Percentiles rank a stretch among this genome's conserved stretches.
Conservation (phyloP, 257 asterid genomes). For the Paulownia fortunei region DNA sequence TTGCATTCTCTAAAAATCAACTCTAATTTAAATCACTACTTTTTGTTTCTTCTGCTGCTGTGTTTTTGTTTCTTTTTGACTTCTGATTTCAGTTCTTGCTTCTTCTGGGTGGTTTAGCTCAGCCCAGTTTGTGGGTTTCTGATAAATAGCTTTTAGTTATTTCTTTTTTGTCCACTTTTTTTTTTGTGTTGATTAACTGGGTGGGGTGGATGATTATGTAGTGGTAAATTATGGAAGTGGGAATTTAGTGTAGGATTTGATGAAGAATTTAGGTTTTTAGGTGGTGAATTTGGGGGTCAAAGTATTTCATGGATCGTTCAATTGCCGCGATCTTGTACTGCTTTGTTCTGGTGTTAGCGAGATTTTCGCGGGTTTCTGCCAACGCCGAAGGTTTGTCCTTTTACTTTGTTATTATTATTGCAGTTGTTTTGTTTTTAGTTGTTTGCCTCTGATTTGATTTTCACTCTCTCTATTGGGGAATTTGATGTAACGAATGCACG, state of each 20-base stretch:
- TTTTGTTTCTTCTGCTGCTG: slow-evolving; percentile 16
- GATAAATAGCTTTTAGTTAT: background rate
- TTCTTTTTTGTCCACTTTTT: background rate
- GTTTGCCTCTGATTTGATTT: background rate
- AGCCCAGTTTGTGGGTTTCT: background rate
- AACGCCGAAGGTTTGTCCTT: slow-evolving; percentile 80
- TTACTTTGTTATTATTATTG: background rate
- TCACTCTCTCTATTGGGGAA: slow-evolving; percentile 10
- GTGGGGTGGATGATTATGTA: slow-evolving; percentile 27
- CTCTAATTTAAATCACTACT: slow-evolving; percentile 22
- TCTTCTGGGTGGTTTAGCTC: slow-evolving; percentile 15
- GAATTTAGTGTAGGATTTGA: slow-evolving; percentile 31
- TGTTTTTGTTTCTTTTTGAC: background rate
- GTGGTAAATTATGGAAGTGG: slow-evolving; percentile 25
- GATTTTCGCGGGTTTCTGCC: slow-evolving; percentile 55
- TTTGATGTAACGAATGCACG: slow-evolving; percentile 32
- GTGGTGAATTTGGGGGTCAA: slow-evolving; percentile 29
- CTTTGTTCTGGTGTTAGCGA: slow-evolving; percentile 45
- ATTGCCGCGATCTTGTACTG: slow-evolving; percentile 52
- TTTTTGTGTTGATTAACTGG: background rate
- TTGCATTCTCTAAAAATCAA: slow-evolving; percentile 28
- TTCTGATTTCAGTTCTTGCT: background rate
- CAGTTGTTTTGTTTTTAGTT: background rate
- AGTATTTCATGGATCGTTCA: slow-evolving; percentile 64
- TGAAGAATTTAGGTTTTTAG: slow-evolving; percentile 32